phyloP scores from a whole-genome alignment of 345 rosid species.

The Gossypium raimondii region DNA sequence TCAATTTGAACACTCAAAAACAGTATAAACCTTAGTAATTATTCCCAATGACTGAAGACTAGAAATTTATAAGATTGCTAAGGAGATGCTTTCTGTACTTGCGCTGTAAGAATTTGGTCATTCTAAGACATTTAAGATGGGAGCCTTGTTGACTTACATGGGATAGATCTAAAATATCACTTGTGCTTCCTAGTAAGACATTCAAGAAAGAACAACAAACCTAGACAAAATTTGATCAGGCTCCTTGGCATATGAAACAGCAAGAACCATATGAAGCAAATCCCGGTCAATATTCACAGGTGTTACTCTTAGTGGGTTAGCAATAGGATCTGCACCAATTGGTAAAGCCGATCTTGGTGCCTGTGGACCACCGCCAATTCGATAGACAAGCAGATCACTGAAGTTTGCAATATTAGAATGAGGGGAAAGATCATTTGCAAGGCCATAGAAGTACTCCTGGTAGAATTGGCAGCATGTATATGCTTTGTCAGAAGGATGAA shows the following conservation, averaged over 20 bases:
- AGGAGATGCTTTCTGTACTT: background rate
- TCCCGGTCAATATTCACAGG: constrained; percentile 56
- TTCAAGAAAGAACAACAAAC: constrained; percentile 24
- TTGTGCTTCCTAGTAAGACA: background rate
- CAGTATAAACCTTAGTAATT: background rate
- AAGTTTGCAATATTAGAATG: constrained; percentile 63
- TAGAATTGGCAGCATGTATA: constrained; percentile 4
- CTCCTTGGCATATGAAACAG: constrained; percentile 79
- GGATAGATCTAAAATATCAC: background rate
- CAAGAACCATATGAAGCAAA: constrained; percentile 71
- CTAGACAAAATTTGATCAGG: constrained; percentile 70
- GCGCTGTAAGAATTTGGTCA: background rate
- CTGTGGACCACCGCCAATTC: constrained; percentile 85
- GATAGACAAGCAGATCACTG: constrained; percentile 58
- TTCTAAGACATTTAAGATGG: background rate
- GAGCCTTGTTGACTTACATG: background rate
- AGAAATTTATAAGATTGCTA: background rate
- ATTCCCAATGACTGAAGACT: background rate
- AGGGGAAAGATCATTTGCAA: constrained; percentile 71
- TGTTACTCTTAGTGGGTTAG: constrained; percentile 59
- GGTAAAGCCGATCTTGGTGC: constrained; percentile 86
- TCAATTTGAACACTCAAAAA: background rate
- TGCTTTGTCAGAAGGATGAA: constrained; percentile 2
- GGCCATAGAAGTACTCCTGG: constrained; percentile 90
- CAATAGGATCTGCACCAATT: constrained; percentile 62